These are phyloP conservation scores for Aspergillus floridensis DNA, from an alignment of 2,329 filamentous ascomycete species.

Conservation along the genomic window DNA sequence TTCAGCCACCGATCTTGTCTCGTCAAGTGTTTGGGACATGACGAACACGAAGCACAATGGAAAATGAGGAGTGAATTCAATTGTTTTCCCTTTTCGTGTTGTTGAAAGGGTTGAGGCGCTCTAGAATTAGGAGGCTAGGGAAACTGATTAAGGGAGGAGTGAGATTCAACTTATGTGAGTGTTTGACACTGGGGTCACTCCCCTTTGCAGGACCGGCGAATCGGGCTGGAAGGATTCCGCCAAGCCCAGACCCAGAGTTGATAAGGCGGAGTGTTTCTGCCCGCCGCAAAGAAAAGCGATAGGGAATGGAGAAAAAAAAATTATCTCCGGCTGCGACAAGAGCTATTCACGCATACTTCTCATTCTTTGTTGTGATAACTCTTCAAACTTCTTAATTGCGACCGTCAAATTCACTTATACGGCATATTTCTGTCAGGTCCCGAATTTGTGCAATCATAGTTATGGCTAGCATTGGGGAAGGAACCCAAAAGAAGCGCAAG, in stretches of 20 bases:
- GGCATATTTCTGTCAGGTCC: neutral
- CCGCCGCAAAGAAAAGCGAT: constrained; percentile 30
- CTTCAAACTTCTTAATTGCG: too few relatives aligned
- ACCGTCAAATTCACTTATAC: neutral
- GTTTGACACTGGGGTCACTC: constrained; percentile 9
- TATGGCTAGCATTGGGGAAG: constrained; percentile 31
- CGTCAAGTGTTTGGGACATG: constrained; percentile 36
- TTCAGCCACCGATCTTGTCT: constrained; percentile 27
- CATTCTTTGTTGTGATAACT: neutral
- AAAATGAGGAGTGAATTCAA: too few relatives aligned
- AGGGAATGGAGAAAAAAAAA: constrained; percentile 8
- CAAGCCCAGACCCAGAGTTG: constrained; percentile 22
- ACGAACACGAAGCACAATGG: neutral
- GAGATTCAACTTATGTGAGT: constrained; percentile 5
- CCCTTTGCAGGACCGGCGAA: constrained; percentile 9
- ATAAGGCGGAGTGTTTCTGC: constrained; percentile 25
- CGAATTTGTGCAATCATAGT: neutral
- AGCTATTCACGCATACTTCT: neutral
- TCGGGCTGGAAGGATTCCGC: constrained; percentile 18
- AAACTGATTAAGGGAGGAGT: constrained; percentile 4
- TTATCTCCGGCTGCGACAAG: neutral
- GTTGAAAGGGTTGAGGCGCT: neutral
- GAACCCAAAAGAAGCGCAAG: constrained; percentile 67
- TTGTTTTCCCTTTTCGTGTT: too few relatives aligned
- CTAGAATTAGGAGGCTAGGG: constrained; percentile 5